A percentile compares a stretch with the other conserved stretches of the same genome.
Conservation (phyloP, 2,329 filamentous ascomycete genomes). For the Alternaria brassicae region DNA sequence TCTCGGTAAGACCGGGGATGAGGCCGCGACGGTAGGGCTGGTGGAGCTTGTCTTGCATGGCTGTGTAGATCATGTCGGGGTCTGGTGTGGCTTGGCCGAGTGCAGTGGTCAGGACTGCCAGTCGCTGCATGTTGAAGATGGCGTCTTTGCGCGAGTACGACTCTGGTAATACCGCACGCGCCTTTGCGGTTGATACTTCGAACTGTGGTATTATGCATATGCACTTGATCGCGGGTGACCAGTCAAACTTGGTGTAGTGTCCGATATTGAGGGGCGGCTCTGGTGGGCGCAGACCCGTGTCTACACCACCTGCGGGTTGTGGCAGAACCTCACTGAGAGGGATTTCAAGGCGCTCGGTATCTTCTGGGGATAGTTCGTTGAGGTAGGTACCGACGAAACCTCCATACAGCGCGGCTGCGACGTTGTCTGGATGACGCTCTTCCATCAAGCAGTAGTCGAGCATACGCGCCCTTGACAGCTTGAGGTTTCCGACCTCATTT, state of each 20-base stretch:
- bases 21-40: slow-evolving; percentile 93
- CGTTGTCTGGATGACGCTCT: slow-evolving; percentile 62
- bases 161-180: slow-evolving; percentile 82
- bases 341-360: slow-evolving; percentile 89
- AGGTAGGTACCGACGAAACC: slow-evolving; percentile 97
- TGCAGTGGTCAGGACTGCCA: slow-evolving; percentile 87
- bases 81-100: slow-evolving; percentile 89
- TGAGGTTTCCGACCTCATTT: slow-evolving; percentile 83
- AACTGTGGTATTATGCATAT: slow-evolving; percentile 96
- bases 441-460: slow-evolving; percentile 99
- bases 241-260: slow-evolving; percentile 94
- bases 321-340: slow-evolving; percentile 93
- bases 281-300: slow-evolving; percentile 86
- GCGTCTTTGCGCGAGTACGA: slow-evolving; percentile 83
- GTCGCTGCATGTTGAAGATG: slow-evolving; percentile 94
- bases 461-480: slow-evolving; percentile 79
- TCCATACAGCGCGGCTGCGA: slow-evolving; percentile 92
- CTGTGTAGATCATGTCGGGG: slow-evolving; percentile 91
- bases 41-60: slow-evolving; percentile 98
- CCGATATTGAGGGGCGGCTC: slow-evolving; percentile 91
- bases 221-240: slow-evolving; percentile 94
- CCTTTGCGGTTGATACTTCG: slow-evolving; percentile 91
- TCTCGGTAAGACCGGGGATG: slow-evolving; percentile 89
- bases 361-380: slow-evolving; percentile 87
- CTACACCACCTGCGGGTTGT: slow-evolving; percentile 84